Base-by-base conservation (phyloP, 1,284 basidiomycete species). In the Ustilago trichophora region DNA sequence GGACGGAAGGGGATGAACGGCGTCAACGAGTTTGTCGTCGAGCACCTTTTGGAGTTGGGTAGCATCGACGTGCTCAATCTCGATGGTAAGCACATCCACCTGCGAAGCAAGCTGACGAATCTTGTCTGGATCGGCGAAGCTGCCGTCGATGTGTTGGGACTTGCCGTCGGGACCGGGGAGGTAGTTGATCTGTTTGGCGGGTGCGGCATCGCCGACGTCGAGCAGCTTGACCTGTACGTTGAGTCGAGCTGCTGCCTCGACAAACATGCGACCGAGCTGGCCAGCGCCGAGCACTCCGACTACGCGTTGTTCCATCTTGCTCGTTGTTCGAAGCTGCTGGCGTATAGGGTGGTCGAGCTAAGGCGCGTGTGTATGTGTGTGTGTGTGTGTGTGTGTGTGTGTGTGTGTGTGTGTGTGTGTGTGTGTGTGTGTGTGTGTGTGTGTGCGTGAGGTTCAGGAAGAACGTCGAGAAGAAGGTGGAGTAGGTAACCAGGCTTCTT, bases 211-310 rank as follows among this genome's bases (percentile, higher is more conserved):
- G 15, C 92, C 92, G 12, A 88, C 86, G 80, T 98, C 95, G 42
- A 99, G 89, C 70, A 97, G 88, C 31, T 93, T 84, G n/a, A 95
- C 85, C 40, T 90, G 87, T 69, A 98, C 86, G 77, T 93, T 91
- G 55, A 98, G 87, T 31, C 93, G 86, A 10, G 93, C 89, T 1
- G 95, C 95, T 0, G 95, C 90, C 42, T 91, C 90, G 9, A 90
- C 91, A 33, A 99, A 87, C 95, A 99, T 98, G 35, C 96, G 92
- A 40, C 96, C 96, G 15, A 99, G 88, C 83, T 98, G 95, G 73
- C 95, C 95, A 43, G 95, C 96, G 73, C 95, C 95, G 11, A 77
- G 70, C 40, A 78, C 75, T 37, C 77, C 77, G 8, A 78, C 76
- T 10, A 71, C 63, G 9, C 67, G 41, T 27, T 45, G 36, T 36